Percentiles rank a stretch among this genome's conserved stretches.
phyloP scores from a whole-genome alignment of 148 eudicot genomes.

The Rhododendron williamsianum region DNA sequence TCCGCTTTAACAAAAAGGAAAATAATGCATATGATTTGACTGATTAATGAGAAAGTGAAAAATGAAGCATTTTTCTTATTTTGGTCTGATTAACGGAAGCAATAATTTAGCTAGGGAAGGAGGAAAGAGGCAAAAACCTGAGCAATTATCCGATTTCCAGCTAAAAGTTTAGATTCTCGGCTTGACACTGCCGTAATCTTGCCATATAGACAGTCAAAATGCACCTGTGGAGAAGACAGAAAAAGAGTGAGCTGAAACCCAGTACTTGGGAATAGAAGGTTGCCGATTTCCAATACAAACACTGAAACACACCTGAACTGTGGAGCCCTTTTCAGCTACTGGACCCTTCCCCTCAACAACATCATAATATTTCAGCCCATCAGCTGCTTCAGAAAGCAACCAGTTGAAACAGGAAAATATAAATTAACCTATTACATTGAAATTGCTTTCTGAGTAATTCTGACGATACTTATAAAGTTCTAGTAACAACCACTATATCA shows the following conservation, averaged over 20 bases:
- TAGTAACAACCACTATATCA: background rate
- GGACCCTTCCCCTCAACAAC: slow-evolving; percentile 82
- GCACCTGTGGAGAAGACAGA: slow-evolving; percentile 52
- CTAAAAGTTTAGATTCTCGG: slow-evolving; percentile 91
- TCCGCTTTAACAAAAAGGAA: background rate
- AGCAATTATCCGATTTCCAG: slow-evolving; percentile 90
- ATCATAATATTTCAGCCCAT: slow-evolving; percentile 88
- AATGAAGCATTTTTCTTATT: background rate
- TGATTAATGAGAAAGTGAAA: background rate
- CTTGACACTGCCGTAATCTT: slow-evolving; percentile 89
- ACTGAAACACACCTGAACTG: slow-evolving; percentile 59
- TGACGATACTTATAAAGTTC: background rate
- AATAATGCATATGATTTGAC: background rate
- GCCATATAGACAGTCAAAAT: slow-evolving; percentile 86
- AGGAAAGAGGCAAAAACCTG: slow-evolving; percentile 50
- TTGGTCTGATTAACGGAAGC: background rate
- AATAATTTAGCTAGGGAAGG: background rate
- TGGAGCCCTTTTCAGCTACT: slow-evolving; percentile 70
- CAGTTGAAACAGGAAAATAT: background rate
- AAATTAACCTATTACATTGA: background rate
- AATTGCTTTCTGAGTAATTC: background rate
- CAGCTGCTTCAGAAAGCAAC: slow-evolving; percentile 49
- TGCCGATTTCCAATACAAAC: slow-evolving; percentile 10
- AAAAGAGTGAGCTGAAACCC: slow-evolving; percentile 14
- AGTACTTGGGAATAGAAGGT: background rate